Evolutionary conservation across 176 grass and related monocot genomes (phyloP).

Genomic region (Neostapfia colusana): DNA sequence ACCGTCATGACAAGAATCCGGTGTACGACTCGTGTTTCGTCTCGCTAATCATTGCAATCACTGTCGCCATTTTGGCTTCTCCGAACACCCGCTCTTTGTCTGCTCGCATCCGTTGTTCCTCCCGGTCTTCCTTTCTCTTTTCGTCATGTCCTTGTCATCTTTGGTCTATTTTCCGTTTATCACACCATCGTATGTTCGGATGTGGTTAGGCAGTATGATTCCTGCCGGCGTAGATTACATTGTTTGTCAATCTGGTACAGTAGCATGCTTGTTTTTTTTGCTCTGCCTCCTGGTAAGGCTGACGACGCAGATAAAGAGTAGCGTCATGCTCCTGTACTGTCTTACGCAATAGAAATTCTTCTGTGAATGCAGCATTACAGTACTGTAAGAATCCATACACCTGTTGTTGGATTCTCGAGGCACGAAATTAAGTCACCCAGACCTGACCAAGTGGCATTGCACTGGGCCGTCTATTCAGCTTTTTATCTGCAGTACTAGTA

Average conservation of each 20-base stretch:
- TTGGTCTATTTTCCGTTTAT: background rate
- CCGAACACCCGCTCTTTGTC: background rate
- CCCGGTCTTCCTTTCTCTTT: background rate
- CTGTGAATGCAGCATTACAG: background rate
- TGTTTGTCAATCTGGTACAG: slow-evolving; percentile 22
- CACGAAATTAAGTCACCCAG: no score
- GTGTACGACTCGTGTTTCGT: background rate
- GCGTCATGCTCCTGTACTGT: background rate
- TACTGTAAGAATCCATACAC: background rate
- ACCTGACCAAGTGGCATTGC: background rate
- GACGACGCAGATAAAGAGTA: background rate
- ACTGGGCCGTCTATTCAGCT: slow-evolving; percentile 2
- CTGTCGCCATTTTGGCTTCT: slow-evolving; percentile 36
- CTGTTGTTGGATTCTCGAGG: background rate
- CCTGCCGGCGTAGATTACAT: background rate
- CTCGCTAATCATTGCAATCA: slow-evolving; percentile 60
- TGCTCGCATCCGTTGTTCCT: background rate
- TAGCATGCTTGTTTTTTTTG: slow-evolving; percentile 3
- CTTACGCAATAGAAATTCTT: background rate
- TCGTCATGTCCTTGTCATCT: slow-evolving; percentile 12
- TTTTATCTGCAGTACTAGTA: background rate
- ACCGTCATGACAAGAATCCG: background rate
- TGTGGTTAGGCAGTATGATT: background rate
- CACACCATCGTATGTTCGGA: background rate
- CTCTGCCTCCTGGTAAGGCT: background rate